These are phyloP conservation scores for Orbilia oligospora DNA, from an alignment of 2,329 filamentous ascomycete genomes.

Conservation along the genomic window DNA sequence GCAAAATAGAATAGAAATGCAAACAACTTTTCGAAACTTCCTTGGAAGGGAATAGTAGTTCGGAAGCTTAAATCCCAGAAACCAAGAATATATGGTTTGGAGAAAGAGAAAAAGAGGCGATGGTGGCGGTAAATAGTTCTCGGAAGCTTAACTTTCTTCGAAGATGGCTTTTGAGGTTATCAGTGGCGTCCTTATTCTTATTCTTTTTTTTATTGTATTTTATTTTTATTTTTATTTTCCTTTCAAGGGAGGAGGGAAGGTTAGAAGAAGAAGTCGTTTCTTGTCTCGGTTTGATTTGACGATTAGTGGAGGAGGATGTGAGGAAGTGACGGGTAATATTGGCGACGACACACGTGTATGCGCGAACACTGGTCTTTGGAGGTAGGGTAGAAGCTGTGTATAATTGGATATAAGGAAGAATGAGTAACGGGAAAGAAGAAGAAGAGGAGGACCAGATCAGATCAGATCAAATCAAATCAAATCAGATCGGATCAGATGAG, in stretches of 20 bases:
- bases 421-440: constrained; percentile 9
- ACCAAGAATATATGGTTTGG: neutral
- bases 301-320: too few species aligned
- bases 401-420: constrained; percentile 2
- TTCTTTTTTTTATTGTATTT: too few species aligned
- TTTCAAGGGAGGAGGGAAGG: too few species aligned
- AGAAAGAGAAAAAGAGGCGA: neutral
- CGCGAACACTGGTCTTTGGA: neutral
- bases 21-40: constrained; percentile 2
- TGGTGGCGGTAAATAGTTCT: constrained; percentile 47
- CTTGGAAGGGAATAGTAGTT: neutral
- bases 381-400: neutral
- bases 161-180: neutral
- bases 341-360: neutral
- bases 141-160: constrained; percentile 49
- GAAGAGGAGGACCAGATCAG: neutral
- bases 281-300: too few species aligned
- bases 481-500: too few species aligned
- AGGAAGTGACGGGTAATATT: neutral
- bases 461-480: too few species aligned
- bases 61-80: neutral
- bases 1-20: neutral
- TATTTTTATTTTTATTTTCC: too few species aligned
- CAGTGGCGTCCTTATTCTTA: neutral
- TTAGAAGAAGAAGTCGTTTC: too few species aligned